Conservation (phyloP, 2,329 filamentous ascomycete species). For the Penicillium hordei region DNA sequence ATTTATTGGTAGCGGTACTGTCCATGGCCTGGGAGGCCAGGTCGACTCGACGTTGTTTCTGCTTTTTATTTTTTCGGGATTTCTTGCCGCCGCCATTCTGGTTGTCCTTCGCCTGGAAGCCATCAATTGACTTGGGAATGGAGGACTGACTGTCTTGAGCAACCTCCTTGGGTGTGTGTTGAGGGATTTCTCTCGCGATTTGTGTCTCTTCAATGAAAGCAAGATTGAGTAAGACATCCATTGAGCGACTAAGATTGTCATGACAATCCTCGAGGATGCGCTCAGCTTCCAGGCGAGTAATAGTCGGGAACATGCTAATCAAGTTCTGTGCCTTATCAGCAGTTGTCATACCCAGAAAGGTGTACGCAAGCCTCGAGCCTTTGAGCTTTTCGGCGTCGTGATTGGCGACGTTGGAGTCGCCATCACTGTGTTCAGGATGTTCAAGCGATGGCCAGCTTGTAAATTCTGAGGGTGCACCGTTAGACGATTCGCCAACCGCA, state of each 20-base stretch:
- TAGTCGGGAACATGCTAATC: conserved; percentile 67
- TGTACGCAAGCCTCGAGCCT: conserved; percentile 27
- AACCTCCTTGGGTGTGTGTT: neutral
- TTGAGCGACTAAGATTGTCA: conserved; percentile 66
- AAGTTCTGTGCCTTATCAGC: conserved; percentile 66
- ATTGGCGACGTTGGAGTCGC: conserved; percentile 30
- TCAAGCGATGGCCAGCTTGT: conserved; percentile 8
- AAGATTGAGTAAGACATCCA: conserved; percentile 78
- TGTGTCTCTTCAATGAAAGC: conserved; percentile 71
- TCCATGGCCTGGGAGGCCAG: conserved; percentile 17
- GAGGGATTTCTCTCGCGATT: conserved; percentile 45
- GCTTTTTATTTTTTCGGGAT: conserved; percentile 42
- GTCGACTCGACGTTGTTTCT: conserved; percentile 18
- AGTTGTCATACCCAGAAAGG: conserved; percentile 35
- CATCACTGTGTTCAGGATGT: neutral
- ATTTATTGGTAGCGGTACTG: conserved; percentile 50
- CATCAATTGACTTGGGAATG: conserved; percentile 73
- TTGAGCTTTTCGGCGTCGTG: conserved; percentile 1
- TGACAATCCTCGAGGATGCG: conserved; percentile 67
- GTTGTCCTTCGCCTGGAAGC: conserved; percentile 64
- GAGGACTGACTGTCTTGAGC: conserved; percentile 38
- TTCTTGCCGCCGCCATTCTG: conserved; percentile 42
- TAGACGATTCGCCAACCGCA: conserved; percentile 20
- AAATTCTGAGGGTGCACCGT: neutral
- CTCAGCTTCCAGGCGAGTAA: conserved; percentile 65